Base-by-base conservation (phyloP, 2,329 filamentous ascomycete species). In the Ambrosiella xylebori region DNA sequence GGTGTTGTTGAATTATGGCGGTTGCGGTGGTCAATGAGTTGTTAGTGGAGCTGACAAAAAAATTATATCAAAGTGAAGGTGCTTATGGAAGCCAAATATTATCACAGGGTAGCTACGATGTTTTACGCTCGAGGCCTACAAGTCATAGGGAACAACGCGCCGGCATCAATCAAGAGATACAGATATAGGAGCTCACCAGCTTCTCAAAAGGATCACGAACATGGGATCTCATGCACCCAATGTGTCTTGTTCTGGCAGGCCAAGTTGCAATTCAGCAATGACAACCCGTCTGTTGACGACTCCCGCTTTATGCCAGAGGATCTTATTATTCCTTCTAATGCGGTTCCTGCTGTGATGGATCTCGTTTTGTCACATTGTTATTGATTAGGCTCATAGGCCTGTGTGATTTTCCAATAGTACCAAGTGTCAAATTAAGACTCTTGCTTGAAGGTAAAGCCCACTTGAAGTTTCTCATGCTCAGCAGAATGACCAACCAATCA, bases 271-370 rank as follows among this genome's bases (percentile, higher is more conserved):
- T 54, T 54, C 37, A 41, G 11, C 19, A 17, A 15, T 40, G 19
- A 8, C 15, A 41, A 27, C 11, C 52, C 38, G 38, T 27, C 52
- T 38, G 52, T 15, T 9, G 17, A n/a, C 13, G 45, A 41, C 40
- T 17, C 44, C 47, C 8, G 27, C 19, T 11, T 15, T 38, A 41
- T 17, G 4, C n/a, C 8, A 38, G 38, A 54, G 52, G 38, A 54
- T 54, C 38, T 54, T 54, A 54, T 54, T 54, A 54, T 54, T 54
- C 38, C 52, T 54, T 54, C 52, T 54, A 54, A 41, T 54, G 52
- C 15, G 37, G 52, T 54, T 54, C 52, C 52, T 54, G 11, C 37
- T 54, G 38, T 35, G 9, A 44, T 54, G 38, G 38, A 13, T 27
- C 19, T 19, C 12, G n/a, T 41, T 38, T 54, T 15, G 52, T 54